Percentiles rank a stretch among this genome's conserved stretches.
These are phyloP conservation scores for Entophlyctis luteolus DNA, from an alignment of 192 early-diverging fungal genomes.

Conservation along the genomic window DNA sequence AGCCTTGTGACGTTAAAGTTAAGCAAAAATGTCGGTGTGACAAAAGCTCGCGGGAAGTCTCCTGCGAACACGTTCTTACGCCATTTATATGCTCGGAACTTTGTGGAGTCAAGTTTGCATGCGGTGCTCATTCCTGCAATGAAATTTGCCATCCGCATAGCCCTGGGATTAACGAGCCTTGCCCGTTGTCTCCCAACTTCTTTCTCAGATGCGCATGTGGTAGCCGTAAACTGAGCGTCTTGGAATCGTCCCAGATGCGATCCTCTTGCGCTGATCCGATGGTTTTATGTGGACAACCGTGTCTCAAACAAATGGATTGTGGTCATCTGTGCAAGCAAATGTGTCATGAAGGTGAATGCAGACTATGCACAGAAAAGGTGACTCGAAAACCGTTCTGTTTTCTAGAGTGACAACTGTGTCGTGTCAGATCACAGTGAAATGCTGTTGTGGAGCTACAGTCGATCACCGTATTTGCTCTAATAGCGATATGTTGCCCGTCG, in stretches of 20 bases:
- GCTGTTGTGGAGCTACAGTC: neutral
- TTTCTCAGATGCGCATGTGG: slow-evolving; percentile 11
- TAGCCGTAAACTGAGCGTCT: neutral
- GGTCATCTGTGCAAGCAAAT: neutral
- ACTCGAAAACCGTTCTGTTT: neutral
- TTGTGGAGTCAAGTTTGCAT: neutral
- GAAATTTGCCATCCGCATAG: neutral
- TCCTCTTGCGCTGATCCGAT: neutral
- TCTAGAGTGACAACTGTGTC: too few relatives aligned
- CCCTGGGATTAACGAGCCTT: neutral
- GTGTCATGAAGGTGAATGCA: slow-evolving; percentile 17
- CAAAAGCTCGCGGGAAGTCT: neutral
- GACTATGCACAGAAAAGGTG: slow-evolving; percentile 10
- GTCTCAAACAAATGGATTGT: slow-evolving; percentile 4
- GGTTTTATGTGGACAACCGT: slow-evolving; percentile 2
- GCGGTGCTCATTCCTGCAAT: neutral
- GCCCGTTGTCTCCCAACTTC: neutral
- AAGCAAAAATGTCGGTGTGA: slow-evolving; percentile 1
- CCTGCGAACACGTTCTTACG: neutral
- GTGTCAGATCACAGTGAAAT: neutral
- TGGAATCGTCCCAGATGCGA: neutral
- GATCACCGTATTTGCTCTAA: neutral
- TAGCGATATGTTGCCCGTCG: neutral
- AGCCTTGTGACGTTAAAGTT: neutral
- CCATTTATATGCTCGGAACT: neutral